A percentile compares a stretch with the other conserved stretches of the same genome.
Conservation (phyloP, 2,329 filamentous ascomycete genomes). For the Pyrenophora tritici-repentis region DNA sequence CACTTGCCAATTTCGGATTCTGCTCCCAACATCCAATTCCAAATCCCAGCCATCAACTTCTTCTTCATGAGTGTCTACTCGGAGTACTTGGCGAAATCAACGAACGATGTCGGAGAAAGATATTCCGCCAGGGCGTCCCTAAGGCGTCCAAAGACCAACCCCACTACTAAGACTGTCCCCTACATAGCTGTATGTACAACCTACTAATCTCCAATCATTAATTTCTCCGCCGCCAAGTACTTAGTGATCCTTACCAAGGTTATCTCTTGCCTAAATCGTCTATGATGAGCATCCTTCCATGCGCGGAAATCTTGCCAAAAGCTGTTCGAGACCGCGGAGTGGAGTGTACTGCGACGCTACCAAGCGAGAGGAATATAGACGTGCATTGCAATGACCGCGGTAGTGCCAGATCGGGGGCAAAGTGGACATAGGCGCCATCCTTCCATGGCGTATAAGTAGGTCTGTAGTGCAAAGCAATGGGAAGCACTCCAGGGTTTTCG, state of each 20-base stretch:
- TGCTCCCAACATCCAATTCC: too few relatives aligned
- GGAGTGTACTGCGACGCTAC: constrained; percentile 13
- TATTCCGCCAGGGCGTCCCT: neutral
- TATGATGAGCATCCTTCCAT: constrained; percentile 17
- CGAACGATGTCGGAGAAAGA: neutral
- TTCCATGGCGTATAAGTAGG: constrained; percentile 6
- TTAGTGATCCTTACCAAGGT: neutral
- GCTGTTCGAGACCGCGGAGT: constrained; percentile 8
- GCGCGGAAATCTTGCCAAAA: constrained; percentile 21
- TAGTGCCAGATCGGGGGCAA: constrained; percentile 4
- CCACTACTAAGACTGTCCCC: too few relatives aligned
- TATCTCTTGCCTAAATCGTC: constrained; percentile 14
- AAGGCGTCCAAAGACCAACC: too few relatives aligned
- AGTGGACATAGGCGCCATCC: neutral
- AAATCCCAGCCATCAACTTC: too few relatives aligned
- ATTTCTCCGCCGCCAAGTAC: constrained; percentile 32
- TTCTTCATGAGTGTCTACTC: too few relatives aligned
- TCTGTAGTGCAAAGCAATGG: too few relatives aligned
- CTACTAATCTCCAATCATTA: constrained; percentile 24
- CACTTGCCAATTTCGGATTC: too few relatives aligned
- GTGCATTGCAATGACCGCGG: constrained; percentile 15
- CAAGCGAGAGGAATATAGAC: constrained; percentile 19
- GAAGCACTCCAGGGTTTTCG: neutral
- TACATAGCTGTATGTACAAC: too few relatives aligned
- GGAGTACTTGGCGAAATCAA: neutral